These are phyloP conservation scores for Eimeria zaria DNA, from an alignment of 169 alveolate genomes.

Conservation along the genomic window DNA sequence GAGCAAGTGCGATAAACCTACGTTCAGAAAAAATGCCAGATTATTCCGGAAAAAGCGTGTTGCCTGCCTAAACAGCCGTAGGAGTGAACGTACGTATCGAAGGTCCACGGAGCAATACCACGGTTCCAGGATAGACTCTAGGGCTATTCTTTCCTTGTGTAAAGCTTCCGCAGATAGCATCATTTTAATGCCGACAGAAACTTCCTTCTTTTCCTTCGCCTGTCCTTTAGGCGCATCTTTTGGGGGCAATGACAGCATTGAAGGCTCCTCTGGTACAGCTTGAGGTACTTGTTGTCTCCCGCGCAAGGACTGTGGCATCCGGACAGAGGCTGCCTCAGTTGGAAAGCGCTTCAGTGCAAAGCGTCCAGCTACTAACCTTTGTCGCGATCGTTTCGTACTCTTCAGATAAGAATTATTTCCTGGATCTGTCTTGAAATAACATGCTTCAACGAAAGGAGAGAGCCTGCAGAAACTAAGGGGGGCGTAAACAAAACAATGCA, in stretches of 20 bases:
- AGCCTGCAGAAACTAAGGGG: slow-evolving; percentile 19
- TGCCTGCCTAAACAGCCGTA: background rate
- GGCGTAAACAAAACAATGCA: background rate
- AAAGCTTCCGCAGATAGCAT: slow-evolving; percentile 65
- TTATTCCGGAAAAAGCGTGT: background rate
- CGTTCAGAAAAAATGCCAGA: background rate
- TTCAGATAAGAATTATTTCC: background rate
- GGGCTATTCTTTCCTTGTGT: slow-evolving; percentile 53
- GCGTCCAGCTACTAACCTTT: slow-evolving; percentile 14
- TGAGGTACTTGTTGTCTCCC: background rate
- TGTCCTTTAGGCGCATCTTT: background rate
- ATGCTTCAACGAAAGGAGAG: background rate
- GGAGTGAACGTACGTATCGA: slow-evolving; percentile 50
- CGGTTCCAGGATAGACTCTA: slow-evolving; percentile 55
- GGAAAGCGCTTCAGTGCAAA: background rate
- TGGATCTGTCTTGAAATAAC: background rate
- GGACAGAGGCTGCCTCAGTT: background rate
- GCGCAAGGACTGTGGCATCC: background rate
- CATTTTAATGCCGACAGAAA: slow-evolving; percentile 11
- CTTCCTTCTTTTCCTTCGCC: background rate
- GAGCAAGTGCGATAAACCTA: background rate
- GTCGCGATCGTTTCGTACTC: background rate
- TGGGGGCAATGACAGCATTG: background rate
- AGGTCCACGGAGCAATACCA: slow-evolving; percentile 46
- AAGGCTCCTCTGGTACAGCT: background rate